Evolutionary conservation across 2,329 filamentous ascomycete genomes (phyloP), one percentile per base, ranked within the genome.

Genomic region (Gaeumannomyces sp.): DNA sequence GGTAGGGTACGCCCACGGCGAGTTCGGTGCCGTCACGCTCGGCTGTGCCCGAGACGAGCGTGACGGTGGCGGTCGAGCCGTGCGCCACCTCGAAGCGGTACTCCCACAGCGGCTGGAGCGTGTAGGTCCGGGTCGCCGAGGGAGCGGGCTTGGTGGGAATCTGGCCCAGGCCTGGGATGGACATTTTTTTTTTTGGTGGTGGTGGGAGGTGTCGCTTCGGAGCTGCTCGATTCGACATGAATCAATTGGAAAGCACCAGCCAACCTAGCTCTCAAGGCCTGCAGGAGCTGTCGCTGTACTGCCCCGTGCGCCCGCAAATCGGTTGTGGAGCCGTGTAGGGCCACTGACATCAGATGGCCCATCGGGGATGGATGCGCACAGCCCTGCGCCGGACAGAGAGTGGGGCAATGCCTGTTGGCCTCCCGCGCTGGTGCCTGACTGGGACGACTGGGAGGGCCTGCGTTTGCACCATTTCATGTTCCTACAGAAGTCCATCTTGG

Each of bases 21-120:
- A 99, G 89, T 78, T 99, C 95, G 64, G 94, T 93, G 73, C 95
- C 95, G 74, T 98, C 97, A 73, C 96, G 87, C 76, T 99, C 95
- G 61, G 94, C 95, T 1, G 89, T 92, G 67, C 95, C 95, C 45
- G 84, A 86, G 65, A 92, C 78, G 31, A 98, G 81, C 79, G 93
- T 82, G 61, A 84, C 73, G 56, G 76, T 75, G 62, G 83, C 66
- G 35, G 75, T 71, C 65, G 77, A 76, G 67, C 74, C 77, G 67
- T 80, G 75, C 14, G 88, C 83, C 59, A 92, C 87, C 72, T 91
- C 84, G 77, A 94, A 94, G 62, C 91, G 86, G 87, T 90, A 94
- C 82, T 94, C 91, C 71, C 85, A 88, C 69, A 85, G 85, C 64
- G 86, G 83, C 62, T 82, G 79, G 68, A 94, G 84, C 68, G 73